Percentiles rank a stretch among this genome's conserved stretches.
phyloP scores from a whole-genome alignment of 495 filamentous ascomycete genomes.

The Penicillium macrosclerotiorum region DNA sequence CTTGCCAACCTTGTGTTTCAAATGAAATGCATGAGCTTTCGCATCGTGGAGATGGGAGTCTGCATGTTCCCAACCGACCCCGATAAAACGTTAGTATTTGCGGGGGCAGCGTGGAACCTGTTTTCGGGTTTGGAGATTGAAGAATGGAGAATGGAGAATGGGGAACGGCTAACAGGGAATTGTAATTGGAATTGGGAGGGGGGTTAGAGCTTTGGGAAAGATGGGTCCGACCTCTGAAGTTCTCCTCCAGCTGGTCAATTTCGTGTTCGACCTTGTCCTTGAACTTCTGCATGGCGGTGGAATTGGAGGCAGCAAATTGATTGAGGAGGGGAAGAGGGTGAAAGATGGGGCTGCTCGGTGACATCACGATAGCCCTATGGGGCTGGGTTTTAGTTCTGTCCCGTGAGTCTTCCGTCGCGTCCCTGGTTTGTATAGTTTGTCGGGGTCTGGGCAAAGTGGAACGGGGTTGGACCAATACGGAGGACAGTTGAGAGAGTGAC shows the following conservation, averaged over 20 bases:
- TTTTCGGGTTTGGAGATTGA: too few relatives aligned
- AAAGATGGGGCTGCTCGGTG: conserved; percentile 14
- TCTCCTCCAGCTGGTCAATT: conserved; percentile 30
- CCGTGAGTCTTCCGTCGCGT: not conserved
- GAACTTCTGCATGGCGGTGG: conserved; percentile 30
- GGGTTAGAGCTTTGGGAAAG: not conserved
- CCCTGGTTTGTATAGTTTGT: too few relatives aligned
- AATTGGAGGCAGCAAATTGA: not conserved
- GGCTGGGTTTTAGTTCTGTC: not conserved
- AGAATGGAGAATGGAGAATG: too few relatives aligned
- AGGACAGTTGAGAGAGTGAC: too few relatives aligned
- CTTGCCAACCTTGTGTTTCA: conserved; percentile 67
- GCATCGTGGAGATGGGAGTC: conserved; percentile 45
- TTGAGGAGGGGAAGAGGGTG: conserved; percentile 7
- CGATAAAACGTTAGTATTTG: conserved; percentile 14
- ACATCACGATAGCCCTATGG: conserved; percentile 22
- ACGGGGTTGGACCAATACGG: too few relatives aligned
- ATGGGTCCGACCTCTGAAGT: conserved; percentile 29
- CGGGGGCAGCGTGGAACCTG: too few relatives aligned
- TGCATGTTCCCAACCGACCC: too few relatives aligned
- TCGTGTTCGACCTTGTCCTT: conserved; percentile 28
- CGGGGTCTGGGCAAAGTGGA: too few relatives aligned
- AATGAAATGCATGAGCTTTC: conserved; percentile 48
- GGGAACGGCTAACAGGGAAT: too few relatives aligned
- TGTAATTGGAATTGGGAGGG: too few relatives aligned